phyloP scores from a whole-genome alignment of 2,329 filamentous ascomycete species.

The Epichloe bromicola region DNA sequence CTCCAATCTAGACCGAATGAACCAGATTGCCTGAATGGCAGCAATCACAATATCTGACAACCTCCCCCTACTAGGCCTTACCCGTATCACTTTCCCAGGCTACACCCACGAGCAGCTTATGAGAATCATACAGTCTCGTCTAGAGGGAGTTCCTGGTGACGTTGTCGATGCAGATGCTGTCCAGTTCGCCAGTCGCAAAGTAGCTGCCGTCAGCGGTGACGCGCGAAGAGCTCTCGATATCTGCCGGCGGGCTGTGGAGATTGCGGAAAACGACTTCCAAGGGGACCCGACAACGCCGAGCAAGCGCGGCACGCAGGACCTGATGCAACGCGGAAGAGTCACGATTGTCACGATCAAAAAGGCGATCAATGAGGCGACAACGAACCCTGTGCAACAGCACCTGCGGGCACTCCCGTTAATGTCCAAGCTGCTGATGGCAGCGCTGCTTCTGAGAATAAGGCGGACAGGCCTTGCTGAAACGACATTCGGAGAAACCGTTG shows the following conservation, averaged over 20 bases:
- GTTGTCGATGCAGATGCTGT: conserved; percentile 89
- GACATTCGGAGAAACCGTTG: conserved; percentile 75
- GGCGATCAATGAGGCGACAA: conserved; percentile 90
- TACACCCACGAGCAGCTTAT: conserved; percentile 97
- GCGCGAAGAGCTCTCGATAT: conserved; percentile 88
- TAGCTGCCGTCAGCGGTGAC: conserved; percentile 91
- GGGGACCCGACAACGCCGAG: conserved; percentile 47
- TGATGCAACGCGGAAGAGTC: conserved; percentile 41
- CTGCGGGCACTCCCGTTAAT: conserved; percentile 69
- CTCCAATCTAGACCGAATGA: not conserved
- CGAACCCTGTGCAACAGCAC: conserved; percentile 81
- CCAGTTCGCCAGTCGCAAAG: conserved; percentile 92
- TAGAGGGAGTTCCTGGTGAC: conserved; percentile 75
- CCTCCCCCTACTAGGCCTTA: conserved; percentile 41
- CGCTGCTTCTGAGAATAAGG: conserved; percentile 64
- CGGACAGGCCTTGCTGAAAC: conserved; percentile 79
- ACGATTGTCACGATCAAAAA: conserved; percentile 89
- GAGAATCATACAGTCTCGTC: conserved; percentile 90
- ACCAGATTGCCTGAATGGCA: not conserved
- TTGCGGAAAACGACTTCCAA: conserved; percentile 62
- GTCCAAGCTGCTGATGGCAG: conserved; percentile 75
- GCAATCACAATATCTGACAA: not conserved
- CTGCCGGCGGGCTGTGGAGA: conserved; percentile 85
- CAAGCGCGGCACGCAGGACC: conserved; percentile 27
- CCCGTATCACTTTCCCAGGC: conserved; percentile 89